Percentiles rank a stretch among this genome's conserved stretches.
Conservation (phyloP, 768 basidiomycete genomes). For the Antrodiella citrinella region DNA sequence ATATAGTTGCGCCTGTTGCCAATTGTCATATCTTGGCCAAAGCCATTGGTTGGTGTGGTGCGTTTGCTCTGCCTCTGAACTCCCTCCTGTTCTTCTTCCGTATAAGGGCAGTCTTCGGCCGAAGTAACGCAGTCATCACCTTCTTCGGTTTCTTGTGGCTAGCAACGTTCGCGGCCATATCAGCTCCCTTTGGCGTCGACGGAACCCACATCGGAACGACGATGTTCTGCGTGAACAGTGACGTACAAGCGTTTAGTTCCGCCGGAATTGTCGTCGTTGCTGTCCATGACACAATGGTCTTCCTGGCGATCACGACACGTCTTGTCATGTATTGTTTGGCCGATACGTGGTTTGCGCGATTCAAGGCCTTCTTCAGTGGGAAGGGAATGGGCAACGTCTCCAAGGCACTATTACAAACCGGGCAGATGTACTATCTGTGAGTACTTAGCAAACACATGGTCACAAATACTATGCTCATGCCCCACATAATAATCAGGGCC, state of each 20-base stretch:
- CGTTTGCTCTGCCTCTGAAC: slow-evolving; percentile 15
- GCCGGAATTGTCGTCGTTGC: slow-evolving; percentile 22
- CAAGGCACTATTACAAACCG: slow-evolving; percentile 26
- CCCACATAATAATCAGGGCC: slow-evolving; percentile 17
- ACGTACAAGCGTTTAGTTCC: slow-evolving; percentile 17
- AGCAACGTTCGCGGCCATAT: slow-evolving; percentile 17
- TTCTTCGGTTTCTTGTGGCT: slow-evolving; percentile 28
- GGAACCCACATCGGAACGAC: slow-evolving; percentile 25
- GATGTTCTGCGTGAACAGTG: slow-evolving; percentile 21
- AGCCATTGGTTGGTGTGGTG: slow-evolving; percentile 2
- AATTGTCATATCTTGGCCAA: slow-evolving; percentile 3
- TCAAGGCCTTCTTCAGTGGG: slow-evolving; percentile 15
- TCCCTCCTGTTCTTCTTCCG: slow-evolving; percentile 31
- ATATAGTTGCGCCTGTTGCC: slow-evolving; percentile 2
- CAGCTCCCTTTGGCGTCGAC: slow-evolving; percentile 20
- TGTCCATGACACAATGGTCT: slow-evolving; percentile 27
- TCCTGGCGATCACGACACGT: slow-evolving; percentile 25
- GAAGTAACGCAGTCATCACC: slow-evolving; percentile 13
- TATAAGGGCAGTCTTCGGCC: slow-evolving; percentile 26
- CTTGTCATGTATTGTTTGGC: slow-evolving; percentile 17
- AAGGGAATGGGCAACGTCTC: slow-evolving; percentile 25
- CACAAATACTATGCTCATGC: neutral
- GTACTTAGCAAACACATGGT: neutral
- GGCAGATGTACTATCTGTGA: slow-evolving; percentile 32
- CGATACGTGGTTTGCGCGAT: slow-evolving; percentile 7